Base-by-base conservation (phyloP, 331 rosid genomes). In the Quercus lobata region DNA sequence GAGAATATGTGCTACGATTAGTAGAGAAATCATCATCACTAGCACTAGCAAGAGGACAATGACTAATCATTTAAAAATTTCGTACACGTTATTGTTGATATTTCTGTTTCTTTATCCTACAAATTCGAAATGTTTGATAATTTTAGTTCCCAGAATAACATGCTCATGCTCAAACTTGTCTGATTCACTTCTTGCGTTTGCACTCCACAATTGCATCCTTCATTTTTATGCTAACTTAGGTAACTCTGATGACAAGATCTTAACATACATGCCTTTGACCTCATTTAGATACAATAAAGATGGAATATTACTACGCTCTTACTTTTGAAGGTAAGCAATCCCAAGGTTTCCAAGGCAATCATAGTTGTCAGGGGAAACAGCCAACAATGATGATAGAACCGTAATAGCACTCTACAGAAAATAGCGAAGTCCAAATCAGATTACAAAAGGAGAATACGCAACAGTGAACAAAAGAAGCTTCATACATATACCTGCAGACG, bases 331-430 rank as follows among this genome's bases (percentile, higher is more conserved):
- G 83, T 91, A 89, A 84, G 97, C 97, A 80, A 89, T 91, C 83
- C 99, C 99, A 71, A 95, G 97, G 85, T 93, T 93, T 83, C 89
- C 96, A 57, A 95, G 91, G 87, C 97, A 93, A 82, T 95, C 99
- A 82, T 84, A 89, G 86, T 91, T 90, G 84, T 90, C 92, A 34
- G 92, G 91, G 53, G 88, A 82, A 82, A 89, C 77, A 73, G 86
- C 90, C 91, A 95, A 82, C 93, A 95, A 78, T 56, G 92, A 89
- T 58, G 97, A 93, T 81, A 95, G 85, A 78, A 93, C 91, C 57
- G 91, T 76, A 81, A 91, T 84, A 69, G 97, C 97, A 90, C 97
- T 95, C 97, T 91, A 76, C 74, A 83, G 56, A 82, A 53, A 80
- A 54, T 63, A 74, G 79, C 57, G 27, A 66, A 74, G 32, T 76